Conservation (phyloP, 2,329 filamentous ascomycete genomes). For the Colletotrichum scovillei region DNA sequence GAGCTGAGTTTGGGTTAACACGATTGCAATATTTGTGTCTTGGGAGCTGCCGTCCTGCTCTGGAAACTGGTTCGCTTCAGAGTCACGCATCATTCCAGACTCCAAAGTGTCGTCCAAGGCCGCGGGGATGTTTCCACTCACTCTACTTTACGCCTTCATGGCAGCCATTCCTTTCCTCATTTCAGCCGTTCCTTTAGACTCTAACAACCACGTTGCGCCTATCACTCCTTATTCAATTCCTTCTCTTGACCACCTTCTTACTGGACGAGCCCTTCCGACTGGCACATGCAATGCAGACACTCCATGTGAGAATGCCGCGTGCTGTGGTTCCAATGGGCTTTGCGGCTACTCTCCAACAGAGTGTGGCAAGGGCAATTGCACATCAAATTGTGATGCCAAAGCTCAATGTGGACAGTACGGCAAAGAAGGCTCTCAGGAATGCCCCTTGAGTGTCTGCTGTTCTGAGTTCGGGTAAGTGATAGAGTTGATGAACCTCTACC, state of each 20-base stretch:
- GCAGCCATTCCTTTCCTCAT: background rate
- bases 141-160: background rate
- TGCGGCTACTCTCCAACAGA: background rate
- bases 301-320: constrained; percentile 38
- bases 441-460: constrained; percentile 47
- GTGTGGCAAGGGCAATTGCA: constrained; percentile 35
- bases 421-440: constrained; percentile 32
- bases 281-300: constrained; percentile 32
- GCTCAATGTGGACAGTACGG: constrained; percentile 48
- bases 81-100: background rate
- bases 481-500: background rate
- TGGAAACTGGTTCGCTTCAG: background rate
- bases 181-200: background rate
- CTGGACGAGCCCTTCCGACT: background rate
- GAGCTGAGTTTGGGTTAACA: background rate
- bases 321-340: constrained; percentile 33
- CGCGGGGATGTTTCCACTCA: background rate
- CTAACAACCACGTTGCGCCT: background rate
- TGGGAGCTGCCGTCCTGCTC: background rate
- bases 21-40: background rate
- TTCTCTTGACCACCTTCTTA: background rate
- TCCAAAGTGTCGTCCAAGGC: background rate
- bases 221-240: background rate
- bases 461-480: constrained; percentile 41
- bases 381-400: constrained; percentile 49